Evolutionary conservation across 2,329 filamentous ascomycete genomes (phyloP), one percentile per base, ranked within the genome.

Genomic region (Diaporthe sp.): DNA sequence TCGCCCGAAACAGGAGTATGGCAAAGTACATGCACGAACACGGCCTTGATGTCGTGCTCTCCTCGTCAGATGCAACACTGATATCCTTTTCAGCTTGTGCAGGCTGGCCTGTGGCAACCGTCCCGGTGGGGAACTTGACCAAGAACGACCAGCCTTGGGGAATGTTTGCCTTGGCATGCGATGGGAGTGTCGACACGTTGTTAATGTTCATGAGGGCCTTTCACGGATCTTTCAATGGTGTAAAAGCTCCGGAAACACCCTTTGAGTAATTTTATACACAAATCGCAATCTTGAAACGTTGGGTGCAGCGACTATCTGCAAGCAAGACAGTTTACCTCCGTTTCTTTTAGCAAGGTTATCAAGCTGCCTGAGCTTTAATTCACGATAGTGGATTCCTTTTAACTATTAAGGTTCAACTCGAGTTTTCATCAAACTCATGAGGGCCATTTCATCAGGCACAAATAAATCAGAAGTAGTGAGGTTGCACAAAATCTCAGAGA

Each of bases 121-220:
- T 81, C 0, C 79, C 79, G 1, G 76, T 79, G 55, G 77, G 77
- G 1, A 78, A 77, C 50, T 47, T 79, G 47, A 68, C 39, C 17
- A 77, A 75, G 37, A 81, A 79, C 58, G 76, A 75, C 19, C 77
- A 77, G 55, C 80, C 79, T 12, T 81, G 78, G 73, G 78, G 79
- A 1, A 72, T 81, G 15, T 79, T 79, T 56, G 73, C 78, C 5
- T 47, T 79, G n/a, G 78, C 79, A n/a, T 76, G 69, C 65, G 75
- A 59, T 32, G 68, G 75, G 22, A 66, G 75, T 32, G 75, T 79
- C 53, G 75, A 77, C 35, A 44, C 75, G 35, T 63, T 81, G 27
- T 73, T 80, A 32, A 71, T 56, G 35, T 79, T 81, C 27, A 79
- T 80, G 78, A 73, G 17, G 47, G 75, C 70, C 2, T 79, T 75